These are phyloP conservation scores for Datisca glomerata DNA, from an alignment of 306 rosid species.

Conservation along the genomic window DNA sequence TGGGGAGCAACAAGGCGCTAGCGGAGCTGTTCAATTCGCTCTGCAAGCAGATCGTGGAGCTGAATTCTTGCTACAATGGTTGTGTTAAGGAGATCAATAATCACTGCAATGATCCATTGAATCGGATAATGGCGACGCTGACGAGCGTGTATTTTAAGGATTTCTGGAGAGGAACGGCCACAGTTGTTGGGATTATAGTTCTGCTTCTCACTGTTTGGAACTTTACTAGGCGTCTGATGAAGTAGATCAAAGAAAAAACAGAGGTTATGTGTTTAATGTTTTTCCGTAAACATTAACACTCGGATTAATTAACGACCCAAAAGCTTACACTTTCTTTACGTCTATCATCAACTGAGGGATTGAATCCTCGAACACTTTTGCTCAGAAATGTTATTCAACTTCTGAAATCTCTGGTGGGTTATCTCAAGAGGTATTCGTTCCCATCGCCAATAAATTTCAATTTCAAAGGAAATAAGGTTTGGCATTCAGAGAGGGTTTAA, in stretches of 20 bases:
- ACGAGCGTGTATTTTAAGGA: slow-evolving; percentile 42
- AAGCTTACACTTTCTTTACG: too few species aligned
- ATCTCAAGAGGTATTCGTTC: too few species aligned
- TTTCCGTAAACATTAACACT: too few species aligned
- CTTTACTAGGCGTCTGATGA: slow-evolving; percentile 1
- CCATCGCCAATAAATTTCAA: too few species aligned
- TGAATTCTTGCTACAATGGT: slow-evolving; percentile 14
- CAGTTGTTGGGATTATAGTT: slow-evolving; percentile 33
- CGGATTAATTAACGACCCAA: too few species aligned
- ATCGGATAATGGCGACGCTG: slow-evolving; percentile 28
- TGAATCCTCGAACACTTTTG: too few species aligned
- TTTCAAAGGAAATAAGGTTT: too few species aligned
- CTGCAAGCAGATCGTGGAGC: slow-evolving; percentile 20
- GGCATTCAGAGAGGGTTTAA: too few species aligned
- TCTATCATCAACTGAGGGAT: too few species aligned
- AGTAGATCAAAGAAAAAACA: neutral
- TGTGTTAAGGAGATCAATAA: slow-evolving; percentile 12
- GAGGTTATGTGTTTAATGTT: too few species aligned
- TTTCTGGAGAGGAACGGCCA: slow-evolving; percentile 53
- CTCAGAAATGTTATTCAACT: too few species aligned
- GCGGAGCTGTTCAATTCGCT: slow-evolving; percentile 29
- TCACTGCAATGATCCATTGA: slow-evolving; percentile 31
- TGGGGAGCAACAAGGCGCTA: slow-evolving; percentile 38
- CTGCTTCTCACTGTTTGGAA: slow-evolving; percentile 17
- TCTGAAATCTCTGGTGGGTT: too few species aligned